phyloP scores from a whole-genome alignment of 1,284 basidiomycete genomes.

The Irpex sp. region DNA sequence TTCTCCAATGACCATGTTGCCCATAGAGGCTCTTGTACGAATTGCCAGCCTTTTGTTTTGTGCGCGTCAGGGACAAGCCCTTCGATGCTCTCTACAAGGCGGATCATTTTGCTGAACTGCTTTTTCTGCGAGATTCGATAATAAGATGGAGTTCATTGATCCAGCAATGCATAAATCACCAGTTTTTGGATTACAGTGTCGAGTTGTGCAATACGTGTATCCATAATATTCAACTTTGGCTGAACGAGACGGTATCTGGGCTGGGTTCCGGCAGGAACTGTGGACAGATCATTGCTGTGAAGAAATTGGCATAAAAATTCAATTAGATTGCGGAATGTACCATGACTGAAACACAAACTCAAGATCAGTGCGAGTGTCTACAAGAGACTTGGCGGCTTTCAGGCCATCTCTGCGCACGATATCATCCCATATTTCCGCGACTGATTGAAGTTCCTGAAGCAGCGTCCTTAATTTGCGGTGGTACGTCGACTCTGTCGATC shows the following conservation, averaged over 20 bases:
- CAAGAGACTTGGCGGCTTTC: slow-evolving; percentile 54
- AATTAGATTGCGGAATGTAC: neutral
- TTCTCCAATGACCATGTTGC: slow-evolving; percentile 73
- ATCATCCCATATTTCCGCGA: slow-evolving; percentile 69
- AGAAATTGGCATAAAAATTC: neutral
- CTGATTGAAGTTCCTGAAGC: slow-evolving; percentile 55
- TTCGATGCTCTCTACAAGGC: slow-evolving; percentile 58
- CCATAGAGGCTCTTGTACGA: slow-evolving; percentile 72
- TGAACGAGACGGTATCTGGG: slow-evolving; percentile 54
- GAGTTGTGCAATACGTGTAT: slow-evolving; percentile 54
- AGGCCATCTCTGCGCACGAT: slow-evolving; percentile 70
- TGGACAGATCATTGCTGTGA: slow-evolving; percentile 55
- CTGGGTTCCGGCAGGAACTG: slow-evolving; percentile 42
- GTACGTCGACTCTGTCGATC: slow-evolving; percentile 56
- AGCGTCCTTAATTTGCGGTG: slow-evolving; percentile 63
- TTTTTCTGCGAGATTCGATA: slow-evolving; percentile 43
- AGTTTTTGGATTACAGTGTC: slow-evolving; percentile 56
- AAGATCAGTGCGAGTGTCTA: slow-evolving; percentile 71
- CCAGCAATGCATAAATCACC: slow-evolving; percentile 33
- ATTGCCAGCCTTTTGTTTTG: slow-evolving; percentile 61
- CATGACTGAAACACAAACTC: slow-evolving; percentile 45
- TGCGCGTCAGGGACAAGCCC: slow-evolving; percentile 58
- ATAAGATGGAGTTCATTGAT: neutral
- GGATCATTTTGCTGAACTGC: slow-evolving; percentile 58
- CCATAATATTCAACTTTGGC: slow-evolving; percentile 63